Percentiles rank a stretch among this genome's conserved stretches.
phyloP scores from a whole-genome alignment of 139 green algal genomes.

The Picocystis salinarum region DNA sequence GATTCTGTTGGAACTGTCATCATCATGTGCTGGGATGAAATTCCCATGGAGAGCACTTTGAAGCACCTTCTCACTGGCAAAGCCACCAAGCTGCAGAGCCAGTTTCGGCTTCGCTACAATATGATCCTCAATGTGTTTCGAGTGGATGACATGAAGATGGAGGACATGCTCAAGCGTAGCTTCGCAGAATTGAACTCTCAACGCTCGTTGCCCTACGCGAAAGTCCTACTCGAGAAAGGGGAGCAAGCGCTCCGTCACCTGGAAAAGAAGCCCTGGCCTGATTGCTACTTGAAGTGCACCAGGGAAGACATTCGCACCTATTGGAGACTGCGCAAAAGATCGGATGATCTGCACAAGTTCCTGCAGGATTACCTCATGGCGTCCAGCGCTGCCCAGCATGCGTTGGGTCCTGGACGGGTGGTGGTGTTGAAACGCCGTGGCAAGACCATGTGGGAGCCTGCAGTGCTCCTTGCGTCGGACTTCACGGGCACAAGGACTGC shows the following conservation, averaged over 20 bases:
- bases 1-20: conserved; percentile 79
- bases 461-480: too few species aligned
- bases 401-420: conserved; percentile 30
- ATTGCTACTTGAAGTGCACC: conserved; percentile 20
- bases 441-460: conserved; percentile 39
- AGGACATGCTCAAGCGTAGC: conserved; percentile 85
- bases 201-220: conserved; percentile 31
- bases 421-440: conserved; percentile 25
- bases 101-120: conserved; percentile 90
- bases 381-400: conserved; percentile 21
- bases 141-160: conserved; percentile 85
- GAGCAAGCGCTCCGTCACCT: conserved; percentile 19
- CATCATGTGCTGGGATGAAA: conserved; percentile 61
- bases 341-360: too few species aligned
- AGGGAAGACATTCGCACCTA: conserved; percentile 11
- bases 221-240: conserved; percentile 24
- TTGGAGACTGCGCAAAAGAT: too few species aligned
- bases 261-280: conserved; percentile 24
- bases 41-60: conserved; percentile 13
- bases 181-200: conserved; percentile 89
- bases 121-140: conserved; percentile 96
- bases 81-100: conserved; percentile 59
- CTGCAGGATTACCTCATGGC: conserved; percentile 35
- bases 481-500: too few species aligned
- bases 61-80: conserved; percentile 51